Evolutionary conservation across 2,329 filamentous ascomycete genomes (phyloP), one percentile per base, ranked within the genome.

Genomic region (Coniosporium tulheliwenetii): DNA sequence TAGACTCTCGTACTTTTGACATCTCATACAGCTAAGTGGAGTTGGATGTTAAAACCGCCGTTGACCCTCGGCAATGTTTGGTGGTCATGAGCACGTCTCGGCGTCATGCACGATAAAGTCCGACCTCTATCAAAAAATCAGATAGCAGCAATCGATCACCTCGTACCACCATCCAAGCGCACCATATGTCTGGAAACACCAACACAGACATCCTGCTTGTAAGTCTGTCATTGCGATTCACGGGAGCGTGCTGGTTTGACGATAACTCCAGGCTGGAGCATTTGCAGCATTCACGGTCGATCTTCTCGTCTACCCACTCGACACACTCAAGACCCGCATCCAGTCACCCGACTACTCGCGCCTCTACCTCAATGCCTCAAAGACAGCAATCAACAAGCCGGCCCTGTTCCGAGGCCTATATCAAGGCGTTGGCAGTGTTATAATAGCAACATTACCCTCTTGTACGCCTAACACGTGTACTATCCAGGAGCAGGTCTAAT

Each of bases 361-460:
- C 39, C 68, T 79, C 1, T 89, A 78, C 55, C 73, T 69, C 45
- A 63, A 79, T 61, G 67, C 68, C 12, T 60, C 62, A 1, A 71
- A 73, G 15, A 69, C 70, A 10, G 65, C 66, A 1, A 59, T 75
- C 30, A 73, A 70, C 36, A 66, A 66, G 43, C 65, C 69, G 41
- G 58, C 71, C 14, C 66, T 79, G 41, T 77, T 85, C 47, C 70
- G 75, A 10, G 86, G 86, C 0, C 62, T 94, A 5, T 94, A 94
- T 52, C 86, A 94, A 58, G 86, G 86, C 14, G 70, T 94, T 14
- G 85, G 85, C 42, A 87, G 82, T 51, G 81, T 93, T 15, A 77
- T 94, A 8, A 62, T 94, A 29, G 82, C 85, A 9, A 94, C 86
- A 0, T 65, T 94, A n/a, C 86, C 87, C n/a, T 83, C 82, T 42